Percentiles rank a stretch among this genome's conserved stretches.
These are phyloP conservation scores for Zancudomyces culisetae DNA, from an alignment of 371 early-diverging fungal species.

Conservation along the genomic window DNA sequence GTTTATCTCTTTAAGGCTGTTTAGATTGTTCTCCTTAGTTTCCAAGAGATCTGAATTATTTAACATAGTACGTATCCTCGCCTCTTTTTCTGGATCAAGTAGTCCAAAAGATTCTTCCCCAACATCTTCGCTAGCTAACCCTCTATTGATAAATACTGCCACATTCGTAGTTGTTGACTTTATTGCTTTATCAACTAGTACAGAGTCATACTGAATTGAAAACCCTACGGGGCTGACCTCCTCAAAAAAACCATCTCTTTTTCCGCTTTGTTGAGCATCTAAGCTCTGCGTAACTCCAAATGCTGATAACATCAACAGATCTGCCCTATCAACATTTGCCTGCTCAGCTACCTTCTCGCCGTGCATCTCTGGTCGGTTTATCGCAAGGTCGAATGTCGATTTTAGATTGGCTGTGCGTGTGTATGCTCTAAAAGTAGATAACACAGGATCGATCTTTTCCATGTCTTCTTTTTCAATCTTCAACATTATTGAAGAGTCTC, in stretches of 20 bases:
- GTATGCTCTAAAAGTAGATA: conserved; percentile 55
- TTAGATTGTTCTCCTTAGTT: neutral
- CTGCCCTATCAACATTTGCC: conserved; percentile 17
- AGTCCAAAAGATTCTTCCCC: neutral
- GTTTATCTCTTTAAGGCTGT: neutral
- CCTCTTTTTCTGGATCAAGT: neutral
- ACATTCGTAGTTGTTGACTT: conserved; percentile 20
- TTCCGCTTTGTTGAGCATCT: neutral
- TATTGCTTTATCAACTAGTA: conserved; percentile 27
- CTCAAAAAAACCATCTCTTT: neutral
- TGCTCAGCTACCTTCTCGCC: conserved; percentile 25
- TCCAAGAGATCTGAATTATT: neutral
- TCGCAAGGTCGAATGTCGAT: conserved; percentile 18
- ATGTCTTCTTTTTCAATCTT: conserved; percentile 35
- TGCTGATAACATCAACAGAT: conserved; percentile 26
- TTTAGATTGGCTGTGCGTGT: conserved; percentile 36
- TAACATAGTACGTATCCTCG: neutral
- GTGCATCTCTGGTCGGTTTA: conserved; percentile 25
- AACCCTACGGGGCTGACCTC: neutral
- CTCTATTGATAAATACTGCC: conserved; percentile 52
- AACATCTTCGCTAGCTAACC: conserved; percentile 29
- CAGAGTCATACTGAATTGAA: conserved; percentile 24
- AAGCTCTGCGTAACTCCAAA: conserved; percentile 16
- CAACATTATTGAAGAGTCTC: conserved; percentile 52
- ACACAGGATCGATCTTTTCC: conserved; percentile 39